Conservation (phyloP, 257 asterid species). For the Solanum bulbocastanum region DNA sequence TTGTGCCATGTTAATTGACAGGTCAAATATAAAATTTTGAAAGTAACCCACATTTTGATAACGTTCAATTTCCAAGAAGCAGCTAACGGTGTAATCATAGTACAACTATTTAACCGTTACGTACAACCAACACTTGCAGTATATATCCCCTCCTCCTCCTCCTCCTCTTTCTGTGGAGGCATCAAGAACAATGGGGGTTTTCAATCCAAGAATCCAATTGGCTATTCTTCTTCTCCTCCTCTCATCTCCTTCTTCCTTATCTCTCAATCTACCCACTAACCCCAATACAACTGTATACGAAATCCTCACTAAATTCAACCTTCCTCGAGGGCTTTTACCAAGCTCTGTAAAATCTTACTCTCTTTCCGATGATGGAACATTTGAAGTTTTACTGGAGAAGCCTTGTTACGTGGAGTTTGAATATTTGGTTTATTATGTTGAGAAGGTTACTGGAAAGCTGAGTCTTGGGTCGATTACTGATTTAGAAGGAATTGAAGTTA, state of each 20-base stretch:
- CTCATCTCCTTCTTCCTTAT: neutral
- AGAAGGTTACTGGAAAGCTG: slow-evolving; percentile 65
- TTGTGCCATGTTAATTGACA: too few species aligned
- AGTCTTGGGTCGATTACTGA: slow-evolving; percentile 56
- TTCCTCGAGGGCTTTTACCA: slow-evolving; percentile 83
- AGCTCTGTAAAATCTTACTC: slow-evolving; percentile 66
- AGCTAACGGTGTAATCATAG: neutral
- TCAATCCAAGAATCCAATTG: neutral
- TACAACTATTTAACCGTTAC: neutral
- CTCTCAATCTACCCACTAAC: neutral
- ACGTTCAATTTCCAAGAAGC: neutral
- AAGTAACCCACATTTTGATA: neutral
- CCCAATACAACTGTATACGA: slow-evolving; percentile 37
- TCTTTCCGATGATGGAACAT: slow-evolving; percentile 59
- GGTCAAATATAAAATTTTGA: too few species aligned
- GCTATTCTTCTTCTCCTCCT: neutral
- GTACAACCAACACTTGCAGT: neutral
- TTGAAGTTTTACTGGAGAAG: slow-evolving; percentile 48
- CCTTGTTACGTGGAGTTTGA: slow-evolving; percentile 77
- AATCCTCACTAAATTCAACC: slow-evolving; percentile 51
- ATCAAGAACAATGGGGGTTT: neutral
- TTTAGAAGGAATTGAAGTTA: slow-evolving; percentile 71
- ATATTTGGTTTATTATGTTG: slow-evolving; percentile 69
- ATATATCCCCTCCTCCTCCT: neutral
- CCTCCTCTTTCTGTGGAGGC: neutral